Conservation (phyloP, 257 asterid species). For the Solanum sejunctum region DNA sequence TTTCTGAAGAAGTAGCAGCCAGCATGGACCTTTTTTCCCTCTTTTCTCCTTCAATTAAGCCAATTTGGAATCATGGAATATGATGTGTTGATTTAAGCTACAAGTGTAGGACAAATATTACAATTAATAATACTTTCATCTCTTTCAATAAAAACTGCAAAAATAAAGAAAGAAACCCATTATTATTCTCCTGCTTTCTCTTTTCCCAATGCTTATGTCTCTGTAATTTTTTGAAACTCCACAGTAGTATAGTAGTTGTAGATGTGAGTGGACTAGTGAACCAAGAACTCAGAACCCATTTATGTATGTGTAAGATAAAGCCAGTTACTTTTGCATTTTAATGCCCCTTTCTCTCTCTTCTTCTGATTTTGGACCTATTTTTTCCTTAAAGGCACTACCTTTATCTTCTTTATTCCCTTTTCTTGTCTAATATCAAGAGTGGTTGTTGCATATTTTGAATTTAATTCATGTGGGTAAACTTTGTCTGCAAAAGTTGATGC, state of each 20-base stretch:
- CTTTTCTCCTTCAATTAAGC: background rate
- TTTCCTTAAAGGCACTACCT: conserved; percentile 24
- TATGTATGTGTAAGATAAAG: conserved; percentile 13
- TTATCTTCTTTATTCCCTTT: conserved; percentile 3
- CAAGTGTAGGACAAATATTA: background rate
- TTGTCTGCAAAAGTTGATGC: conserved; percentile 26
- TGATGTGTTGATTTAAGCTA: background rate
- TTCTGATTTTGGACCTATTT: conserved; percentile 4
- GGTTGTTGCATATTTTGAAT: background rate
- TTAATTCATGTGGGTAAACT: conserved; percentile 1
- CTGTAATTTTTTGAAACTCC: background rate
- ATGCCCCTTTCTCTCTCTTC: conserved; percentile 3
- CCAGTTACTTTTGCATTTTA: conserved; percentile 47
- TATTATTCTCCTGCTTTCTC: conserved; percentile 1
- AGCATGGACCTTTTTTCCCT: background rate
- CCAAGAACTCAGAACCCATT: background rate
- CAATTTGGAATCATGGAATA: background rate
- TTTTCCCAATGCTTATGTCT: background rate
- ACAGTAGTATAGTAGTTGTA: background rate
- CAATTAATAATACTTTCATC: background rate
- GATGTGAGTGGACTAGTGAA: background rate
- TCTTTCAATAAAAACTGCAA: background rate
- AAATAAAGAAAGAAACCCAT: background rate
- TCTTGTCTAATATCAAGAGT: background rate
- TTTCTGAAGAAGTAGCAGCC: background rate